Base-by-base conservation (phyloP, 2,329 filamentous ascomycete genomes). In the Neonectria punicea region DNA sequence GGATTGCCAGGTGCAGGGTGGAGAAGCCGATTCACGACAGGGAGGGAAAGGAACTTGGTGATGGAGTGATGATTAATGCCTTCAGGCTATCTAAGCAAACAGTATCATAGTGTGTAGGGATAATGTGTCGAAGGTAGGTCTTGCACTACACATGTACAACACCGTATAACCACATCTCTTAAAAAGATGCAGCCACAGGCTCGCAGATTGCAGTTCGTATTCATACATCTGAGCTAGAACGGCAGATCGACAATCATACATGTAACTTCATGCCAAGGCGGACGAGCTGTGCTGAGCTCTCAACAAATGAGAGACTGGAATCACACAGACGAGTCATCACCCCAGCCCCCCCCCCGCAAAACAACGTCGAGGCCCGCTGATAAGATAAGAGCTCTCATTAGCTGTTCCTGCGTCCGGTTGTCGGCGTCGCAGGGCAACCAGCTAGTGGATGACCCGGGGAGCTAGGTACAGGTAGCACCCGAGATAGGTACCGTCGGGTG, bases 1-100 rank as follows among this genome's bases (percentile, higher is more conserved):
- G 75, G 89, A 92, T 73, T 90, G 86, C 76, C 86, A 91, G 70
- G 78, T 91, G 39, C 89, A 85, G 84, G 87, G 85, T 92, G 30
- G 86, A 91, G 73, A 92, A 91, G 78, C 89, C 89, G 0, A 80
- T 81, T 6, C 2, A 87, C 79, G 5, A 81, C 79, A 1, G 79
- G 78, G 18, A 69, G 67, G 50, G 74, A 67, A 59, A 74, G 72
- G 67, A 69, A 65, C 30, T 25, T 6, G 25, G 25, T 25, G 25
- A 25, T 25, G 25, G 25, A 25, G 25, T 25, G 25, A 25, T 25
- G 25, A 25, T 25, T 25, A 25, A 25, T 25, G 5, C 25, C 25
- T 25, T 25, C 25, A 25, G 25, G 25, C 5, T 25, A 25, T 25
- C 32, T 69, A 34, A 3, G 11, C 32, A 5, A 9, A 34, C 32